phyloP scores from a whole-genome alignment of 306 rosid species.

The Heteromeles arbutifolia region DNA sequence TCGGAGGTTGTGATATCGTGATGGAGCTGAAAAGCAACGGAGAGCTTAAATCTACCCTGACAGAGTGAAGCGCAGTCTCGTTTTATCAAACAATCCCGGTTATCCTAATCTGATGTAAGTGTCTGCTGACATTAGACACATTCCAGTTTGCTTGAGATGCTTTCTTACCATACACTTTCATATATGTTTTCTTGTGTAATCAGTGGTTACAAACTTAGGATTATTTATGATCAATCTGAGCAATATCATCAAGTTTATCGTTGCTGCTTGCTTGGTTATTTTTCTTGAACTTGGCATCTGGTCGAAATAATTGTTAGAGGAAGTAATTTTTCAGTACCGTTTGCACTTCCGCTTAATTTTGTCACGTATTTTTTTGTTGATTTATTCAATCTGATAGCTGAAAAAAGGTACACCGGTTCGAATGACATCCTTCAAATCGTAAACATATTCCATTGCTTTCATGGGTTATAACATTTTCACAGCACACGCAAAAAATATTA shows the following conservation, averaged over 20 bases:
- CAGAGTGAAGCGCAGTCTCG: slow-evolving; percentile 38
- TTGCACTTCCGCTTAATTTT: too few relatives aligned
- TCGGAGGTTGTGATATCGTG: slow-evolving; percentile 83
- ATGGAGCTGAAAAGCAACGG: slow-evolving; percentile 67
- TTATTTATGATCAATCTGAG: background rate
- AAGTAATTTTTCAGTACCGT: background rate
- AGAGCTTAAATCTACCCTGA: slow-evolving; percentile 65
- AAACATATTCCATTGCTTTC: too few relatives aligned
- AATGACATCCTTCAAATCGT: too few relatives aligned
- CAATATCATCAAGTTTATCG: background rate
- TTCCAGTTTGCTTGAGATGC: slow-evolving; percentile 19
- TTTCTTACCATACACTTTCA: background rate
- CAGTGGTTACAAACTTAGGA: background rate
- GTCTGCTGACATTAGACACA: slow-evolving; percentile 20
- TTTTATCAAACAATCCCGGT: slow-evolving; percentile 23
- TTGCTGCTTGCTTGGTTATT: background rate
- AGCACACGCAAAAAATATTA: too few relatives aligned
- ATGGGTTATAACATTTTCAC: background rate
- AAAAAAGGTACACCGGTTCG: too few relatives aligned
- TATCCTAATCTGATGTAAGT: slow-evolving; percentile 27
- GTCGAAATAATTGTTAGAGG: too few relatives aligned
- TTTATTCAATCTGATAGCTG: background rate
- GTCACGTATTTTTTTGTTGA: too few relatives aligned
- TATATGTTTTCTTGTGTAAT: background rate
- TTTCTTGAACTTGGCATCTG: too few relatives aligned